A percentile compares a stretch with the other conserved stretches of the same genome.
Conservation (phyloP, 169 alveolate species). For the Plasmodium blacklocki region DNA sequence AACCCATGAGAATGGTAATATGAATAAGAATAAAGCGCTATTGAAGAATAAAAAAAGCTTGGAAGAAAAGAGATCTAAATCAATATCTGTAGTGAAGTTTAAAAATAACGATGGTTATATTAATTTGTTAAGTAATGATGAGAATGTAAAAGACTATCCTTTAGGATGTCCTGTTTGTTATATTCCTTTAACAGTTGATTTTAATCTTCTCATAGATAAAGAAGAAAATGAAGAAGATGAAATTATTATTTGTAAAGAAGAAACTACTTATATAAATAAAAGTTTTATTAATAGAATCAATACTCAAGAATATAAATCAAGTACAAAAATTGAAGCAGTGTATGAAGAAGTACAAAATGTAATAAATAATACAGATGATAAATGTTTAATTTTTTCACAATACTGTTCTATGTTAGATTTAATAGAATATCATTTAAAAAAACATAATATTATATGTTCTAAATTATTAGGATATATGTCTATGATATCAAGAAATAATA, state of each 20-base stretch:
- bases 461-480: conserved; percentile 88
- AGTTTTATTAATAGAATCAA: conserved; percentile 84
- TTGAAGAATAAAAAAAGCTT: conserved; percentile 38
- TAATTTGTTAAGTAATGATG: conserved; percentile 16
- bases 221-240: conserved; percentile 47
- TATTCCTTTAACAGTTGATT: conserved; percentile 85
- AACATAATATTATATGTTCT: conserved; percentile 86
- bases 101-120: conserved; percentile 41
- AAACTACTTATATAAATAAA: conserved; percentile 67
- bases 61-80: conserved; percentile 53
- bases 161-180: conserved; percentile 89
- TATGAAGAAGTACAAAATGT: conserved; percentile 85
- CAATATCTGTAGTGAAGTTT: conserved; percentile 77
- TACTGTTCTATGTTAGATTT: conserved; percentile 91
- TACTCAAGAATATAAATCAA: conserved; percentile 82
- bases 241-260: conserved; percentile 54
- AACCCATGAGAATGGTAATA: background rate
- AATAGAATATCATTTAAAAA: conserved; percentile 86
- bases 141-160: conserved; percentile 68
- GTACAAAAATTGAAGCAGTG: conserved; percentile 87
- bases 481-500: conserved; percentile 85
- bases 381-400: conserved; percentile 91
- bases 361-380: conserved; percentile 79
- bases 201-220: conserved; percentile 16
- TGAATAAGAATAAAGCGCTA: conserved; percentile 12